phyloP scores from a whole-genome alignment of 1,139 yeast genomes.

The Yamadazyma dushanensis region DNA sequence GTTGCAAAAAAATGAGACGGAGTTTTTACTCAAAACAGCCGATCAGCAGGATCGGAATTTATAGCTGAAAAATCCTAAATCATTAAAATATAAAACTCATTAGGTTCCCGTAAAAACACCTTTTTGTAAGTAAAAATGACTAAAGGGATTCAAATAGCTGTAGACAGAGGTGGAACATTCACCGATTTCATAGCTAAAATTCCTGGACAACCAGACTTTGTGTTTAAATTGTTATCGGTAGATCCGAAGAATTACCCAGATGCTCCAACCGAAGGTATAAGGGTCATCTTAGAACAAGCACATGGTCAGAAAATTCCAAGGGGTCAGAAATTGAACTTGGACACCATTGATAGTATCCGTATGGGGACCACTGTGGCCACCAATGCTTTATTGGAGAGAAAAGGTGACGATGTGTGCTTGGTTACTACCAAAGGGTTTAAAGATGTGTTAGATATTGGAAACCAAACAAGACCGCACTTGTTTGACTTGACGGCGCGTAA shows the following conservation, averaged over 20 bases:
- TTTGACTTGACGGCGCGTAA: slow-evolving; percentile 40
- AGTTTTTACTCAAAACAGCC: slow-evolving; percentile 1
- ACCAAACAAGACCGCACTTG: slow-evolving; percentile 40
- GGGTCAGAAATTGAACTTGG: slow-evolving; percentile 28
- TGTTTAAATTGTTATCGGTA: slow-evolving; percentile 72
- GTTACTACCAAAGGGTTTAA: slow-evolving; percentile 54
- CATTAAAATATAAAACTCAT: background rate
- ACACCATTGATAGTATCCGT: slow-evolving; percentile 31
- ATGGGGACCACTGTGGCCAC: slow-evolving; percentile 47
- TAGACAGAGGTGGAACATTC: slow-evolving; percentile 82
- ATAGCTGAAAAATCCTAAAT: slow-evolving; percentile 2
- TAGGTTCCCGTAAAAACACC: too few species aligned
- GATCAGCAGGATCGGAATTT: slow-evolving; percentile 4
- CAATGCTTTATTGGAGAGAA: slow-evolving; percentile 46
- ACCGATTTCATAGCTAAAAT: slow-evolving; percentile 72
- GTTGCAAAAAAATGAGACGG: slow-evolving; percentile 1
- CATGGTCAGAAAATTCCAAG: slow-evolving; percentile 51
- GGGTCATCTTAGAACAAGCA: slow-evolving; percentile 67
- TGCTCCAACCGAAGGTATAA: slow-evolving; percentile 89
- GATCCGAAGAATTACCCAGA: slow-evolving; percentile 85
- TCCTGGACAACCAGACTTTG: slow-evolving; percentile 37
- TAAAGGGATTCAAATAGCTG: slow-evolving; percentile 22
- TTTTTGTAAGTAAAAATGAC: slow-evolving; percentile 1
- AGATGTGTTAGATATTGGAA: slow-evolving; percentile 45
- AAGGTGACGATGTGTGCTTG: slow-evolving; percentile 52